phyloP scores from a whole-genome alignment of 2,329 filamentous ascomycete species.

The Cladorrhinum sp. region DNA sequence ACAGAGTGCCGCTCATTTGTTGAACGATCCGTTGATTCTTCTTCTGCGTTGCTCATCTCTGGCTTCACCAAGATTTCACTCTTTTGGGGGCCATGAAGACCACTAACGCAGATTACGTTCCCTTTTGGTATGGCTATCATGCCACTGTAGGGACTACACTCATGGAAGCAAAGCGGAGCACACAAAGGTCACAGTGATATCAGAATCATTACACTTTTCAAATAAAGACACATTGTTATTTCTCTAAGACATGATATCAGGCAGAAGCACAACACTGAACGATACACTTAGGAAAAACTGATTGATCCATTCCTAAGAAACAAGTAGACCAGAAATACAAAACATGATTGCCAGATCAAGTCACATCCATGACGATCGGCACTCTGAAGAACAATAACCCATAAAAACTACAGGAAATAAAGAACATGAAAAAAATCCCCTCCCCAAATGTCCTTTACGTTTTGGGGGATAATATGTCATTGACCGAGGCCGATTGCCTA shows the following conservation, averaged over 20 bases:
- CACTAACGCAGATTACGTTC: too few relatives aligned
- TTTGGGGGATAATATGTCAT: conserved; percentile 25
- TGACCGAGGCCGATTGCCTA: conserved; percentile 21
- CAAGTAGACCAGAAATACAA: not conserved
- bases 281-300: not conserved
- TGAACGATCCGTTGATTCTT: too few relatives aligned
- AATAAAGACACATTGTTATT: not conserved
- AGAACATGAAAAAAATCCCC: conserved; percentile 24
- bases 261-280: not conserved
- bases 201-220: too few relatives aligned
- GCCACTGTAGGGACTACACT: too few relatives aligned
- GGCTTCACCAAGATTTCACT: too few relatives aligned
- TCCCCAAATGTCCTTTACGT: conserved; percentile 23
- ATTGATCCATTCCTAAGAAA: conserved; percentile 12
- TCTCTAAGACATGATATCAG: not conserved
- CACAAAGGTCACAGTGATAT: too few relatives aligned
- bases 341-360: conserved; percentile 7
- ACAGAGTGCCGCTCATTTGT: too few relatives aligned
- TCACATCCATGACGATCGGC: conserved; percentile 5
- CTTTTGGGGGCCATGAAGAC: too few relatives aligned
- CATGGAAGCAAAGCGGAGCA: too few relatives aligned
- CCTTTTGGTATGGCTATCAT: too few relatives aligned
- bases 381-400: conserved; percentile 6
- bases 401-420: conserved; percentile 18
- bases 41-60: too few relatives aligned